phyloP scores from a whole-genome alignment of 1,284 basidiomycete species.

The Amylostereum areolatum region DNA sequence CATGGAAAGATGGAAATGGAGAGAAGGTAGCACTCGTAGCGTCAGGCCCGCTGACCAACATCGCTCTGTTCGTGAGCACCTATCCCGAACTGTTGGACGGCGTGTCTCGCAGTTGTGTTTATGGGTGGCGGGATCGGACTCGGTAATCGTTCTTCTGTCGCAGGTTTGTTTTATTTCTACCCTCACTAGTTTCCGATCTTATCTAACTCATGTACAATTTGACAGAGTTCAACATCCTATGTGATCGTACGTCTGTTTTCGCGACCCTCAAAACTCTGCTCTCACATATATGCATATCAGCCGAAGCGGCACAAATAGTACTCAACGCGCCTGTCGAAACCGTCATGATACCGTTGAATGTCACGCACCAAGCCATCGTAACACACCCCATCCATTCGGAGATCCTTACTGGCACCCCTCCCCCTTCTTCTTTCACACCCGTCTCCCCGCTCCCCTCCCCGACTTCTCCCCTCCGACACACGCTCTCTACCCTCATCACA shows the following conservation, averaged over 20 bases:
- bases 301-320: conserved; percentile 78
- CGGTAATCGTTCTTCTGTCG: conserved; percentile 72
- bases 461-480: conserved; percentile 46
- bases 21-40: conserved; percentile 62
- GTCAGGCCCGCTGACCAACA: conserved; percentile 80
- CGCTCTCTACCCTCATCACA: conserved; percentile 63
- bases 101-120: conserved; percentile 73
- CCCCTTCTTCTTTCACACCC: conserved; percentile 17
- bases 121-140: conserved; percentile 88
- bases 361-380: conserved; percentile 78
- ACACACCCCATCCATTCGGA: conserved; percentile 43
- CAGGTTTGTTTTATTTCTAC: conserved; percentile 34
- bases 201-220: not conserved
- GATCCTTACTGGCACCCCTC: conserved; percentile 31
- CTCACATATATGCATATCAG: conserved; percentile 26
- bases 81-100: conserved; percentile 67
- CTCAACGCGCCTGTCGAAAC: conserved; percentile 51
- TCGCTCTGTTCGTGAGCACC: conserved; percentile 68
- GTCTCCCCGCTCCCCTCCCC: conserved; percentile 8
- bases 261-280: not conserved
- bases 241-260: conserved; percentile 54
- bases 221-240: conserved; percentile 75
- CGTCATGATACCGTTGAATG: conserved; percentile 78
- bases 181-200: conserved; percentile 1
- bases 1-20: conserved; percentile 50